Base-by-base conservation (phyloP, 108 stramenopile species). In the Cyclotella cryptica region DNA sequence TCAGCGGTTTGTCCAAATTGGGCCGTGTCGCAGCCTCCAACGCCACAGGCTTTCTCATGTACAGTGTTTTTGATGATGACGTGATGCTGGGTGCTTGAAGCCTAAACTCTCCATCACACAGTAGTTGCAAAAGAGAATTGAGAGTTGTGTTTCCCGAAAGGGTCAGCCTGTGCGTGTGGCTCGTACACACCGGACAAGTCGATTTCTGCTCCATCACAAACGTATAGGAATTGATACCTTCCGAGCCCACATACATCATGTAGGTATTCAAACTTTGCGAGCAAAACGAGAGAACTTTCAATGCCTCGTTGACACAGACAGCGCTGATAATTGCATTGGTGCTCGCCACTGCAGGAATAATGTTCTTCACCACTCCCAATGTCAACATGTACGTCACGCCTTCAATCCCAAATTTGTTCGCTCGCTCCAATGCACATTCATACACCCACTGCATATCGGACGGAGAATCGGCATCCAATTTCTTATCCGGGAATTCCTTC, bases 351-450 rank as follows among this genome's bases (percentile, higher is more conserved):
- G 99, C 99, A 43, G 98, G 98, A 68, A 99, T 99, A 59, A 99
- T 99, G 83, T 99, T 99, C 80, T 99, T 99, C 52, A 99, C 98
- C 29, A 99, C 97, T 22, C 99, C 98, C 90, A 98, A 95, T 46
- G 96, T 96, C 26, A 98, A 74, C 93, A 93, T 96, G 76, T 94
- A 93, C 14, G 96, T 96, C 40, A 95, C 94, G 35, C 94, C 94
- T 21, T 66, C 76, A 74, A 98, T 98, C 43, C 92, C 86, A 81
- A 97, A 98, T 46, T 89, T 80, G 21, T 83, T 72, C 17, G 96
- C 90, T n/a, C 99, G 89, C 47, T 93, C 88, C 57, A 93, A 79
- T 0, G 92, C 94, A 26, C 86, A 79, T 44, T 98, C 94, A 49
- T 98, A 96, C 1, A 99, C 96, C 94, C 98, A 99, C 43, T 88